Evolutionary conservation across 352 stramenopile species (phyloP), one percentile per base, ranked within the genome.

Genomic region (Phytophthora megakarya): DNA sequence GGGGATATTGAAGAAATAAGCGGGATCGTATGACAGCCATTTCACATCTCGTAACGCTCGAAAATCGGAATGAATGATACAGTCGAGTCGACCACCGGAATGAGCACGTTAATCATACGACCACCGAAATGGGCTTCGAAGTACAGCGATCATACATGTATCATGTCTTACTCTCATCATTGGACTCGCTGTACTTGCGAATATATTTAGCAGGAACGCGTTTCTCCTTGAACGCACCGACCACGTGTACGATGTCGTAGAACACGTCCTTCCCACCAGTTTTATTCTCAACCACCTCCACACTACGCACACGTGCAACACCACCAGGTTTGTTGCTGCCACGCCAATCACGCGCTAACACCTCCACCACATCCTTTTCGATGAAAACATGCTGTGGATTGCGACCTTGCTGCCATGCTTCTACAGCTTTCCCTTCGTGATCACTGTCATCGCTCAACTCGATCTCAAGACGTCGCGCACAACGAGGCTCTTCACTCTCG

Each of bases 271-370:
- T 66, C 4, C 50, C 70, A 5, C 44, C 48, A 4, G 21, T 40
- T 16, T 54, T 46, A 11, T 47, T 61, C 8, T 58, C 21, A 45
- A 63, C 60, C 19, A 73, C 57, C 50, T 84, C 64, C 26, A 88
- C 83, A 6, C 65, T 67, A n/a, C 71, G 75, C 19, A 92, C 63
- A 2, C 81, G 72, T 39, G 71, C 84, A 21, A 93, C 84, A 22
- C 84, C 84, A 5, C 84, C 84, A 16, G 76, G 80, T 51, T 93
- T 93, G 58, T 93, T 93, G 28, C 70, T 77, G 5, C 81, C 81
- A 28, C 68, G 57, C 71, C 84, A 84, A 5, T 87, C 75, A 18
- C 84, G 84, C 10, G 69, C 46, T 6, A 81, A 52, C 11, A 92
- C 81, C 19, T 80, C 59, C 13, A 92, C 81, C 5, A 78, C 70